These are phyloP conservation scores for Globisporangium lucens DNA, from an alignment of 352 stramenopile species.

Conservation along the genomic window DNA sequence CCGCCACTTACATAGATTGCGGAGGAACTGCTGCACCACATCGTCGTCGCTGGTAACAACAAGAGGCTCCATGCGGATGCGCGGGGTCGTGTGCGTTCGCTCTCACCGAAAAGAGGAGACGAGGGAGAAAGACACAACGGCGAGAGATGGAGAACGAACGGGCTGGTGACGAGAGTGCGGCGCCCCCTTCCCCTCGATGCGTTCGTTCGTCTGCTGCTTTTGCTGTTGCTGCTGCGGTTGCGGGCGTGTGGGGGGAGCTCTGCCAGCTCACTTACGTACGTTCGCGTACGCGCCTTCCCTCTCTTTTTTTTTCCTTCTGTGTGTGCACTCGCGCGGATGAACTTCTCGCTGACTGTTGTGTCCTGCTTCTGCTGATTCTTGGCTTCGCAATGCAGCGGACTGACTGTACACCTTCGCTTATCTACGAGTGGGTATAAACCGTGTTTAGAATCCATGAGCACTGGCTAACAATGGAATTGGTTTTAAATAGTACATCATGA, in stretches of 20 bases:
- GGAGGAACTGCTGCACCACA: slow-evolving; percentile 17
- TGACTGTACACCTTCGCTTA: neutral
- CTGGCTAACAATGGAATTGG: too few relatives aligned
- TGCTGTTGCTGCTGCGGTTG: neutral
- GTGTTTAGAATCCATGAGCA: too few relatives aligned
- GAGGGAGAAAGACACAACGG: neutral
- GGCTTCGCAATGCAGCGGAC: neutral
- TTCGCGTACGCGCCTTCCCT: neutral
- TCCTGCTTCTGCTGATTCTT: neutral
- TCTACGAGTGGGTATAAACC: neutral
- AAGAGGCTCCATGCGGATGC: slow-evolving; percentile 5
- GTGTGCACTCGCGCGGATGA: neutral
- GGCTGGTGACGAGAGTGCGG: neutral
- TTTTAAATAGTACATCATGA: too few relatives aligned
- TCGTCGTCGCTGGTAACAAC: slow-evolving; percentile 2
- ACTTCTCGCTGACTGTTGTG: neutral
- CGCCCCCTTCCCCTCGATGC: neutral
- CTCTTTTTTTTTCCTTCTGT: neutral
- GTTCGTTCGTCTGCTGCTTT: neutral
- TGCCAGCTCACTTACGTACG: too few relatives aligned
- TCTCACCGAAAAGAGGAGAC: neutral
- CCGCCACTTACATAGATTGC: slow-evolving; percentile 16
- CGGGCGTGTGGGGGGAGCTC: neutral
- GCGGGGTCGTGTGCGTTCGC: neutral
- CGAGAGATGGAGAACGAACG: neutral